phyloP scores from a whole-genome alignment of 2,329 filamentous ascomycete genomes.

The Cladorrhinum sp. region DNA sequence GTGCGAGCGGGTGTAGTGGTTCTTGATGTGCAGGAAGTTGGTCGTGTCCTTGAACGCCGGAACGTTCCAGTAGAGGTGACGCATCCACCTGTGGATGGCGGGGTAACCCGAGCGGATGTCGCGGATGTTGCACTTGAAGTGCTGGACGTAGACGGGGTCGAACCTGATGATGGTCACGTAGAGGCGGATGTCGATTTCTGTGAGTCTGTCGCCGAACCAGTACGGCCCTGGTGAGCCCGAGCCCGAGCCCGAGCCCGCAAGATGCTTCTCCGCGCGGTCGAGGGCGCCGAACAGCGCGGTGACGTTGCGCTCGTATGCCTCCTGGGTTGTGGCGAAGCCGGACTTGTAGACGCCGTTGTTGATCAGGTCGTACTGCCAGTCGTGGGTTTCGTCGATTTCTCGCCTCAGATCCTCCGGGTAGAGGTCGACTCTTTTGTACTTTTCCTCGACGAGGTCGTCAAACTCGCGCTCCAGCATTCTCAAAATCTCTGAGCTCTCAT shows the following conservation, averaged over 20 bases:
- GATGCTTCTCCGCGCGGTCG: conserved; percentile 70
- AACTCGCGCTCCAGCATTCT: conserved; percentile 86
- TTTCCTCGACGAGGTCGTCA: conserved; percentile 62
- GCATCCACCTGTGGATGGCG: conserved; percentile 74
- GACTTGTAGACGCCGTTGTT: conserved; percentile 72
- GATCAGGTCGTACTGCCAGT: conserved; percentile 74
- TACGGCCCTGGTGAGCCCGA: conserved; percentile 60
- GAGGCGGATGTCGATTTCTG: conserved; percentile 78
- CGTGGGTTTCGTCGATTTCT: conserved; percentile 73
- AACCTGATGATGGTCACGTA: conserved; percentile 68
- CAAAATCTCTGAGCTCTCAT: conserved; percentile 89
- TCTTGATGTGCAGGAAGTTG: conserved; percentile 94
- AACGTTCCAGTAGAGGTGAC: conserved; percentile 78
- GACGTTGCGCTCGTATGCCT: conserved; percentile 77
- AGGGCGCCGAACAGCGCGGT: conserved; percentile 69
- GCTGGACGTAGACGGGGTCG: conserved; percentile 78
- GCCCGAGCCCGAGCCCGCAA: no score
- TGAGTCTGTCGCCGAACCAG: conserved; percentile 71
- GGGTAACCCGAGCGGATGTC: conserved; percentile 86
- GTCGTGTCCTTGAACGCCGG: conserved; percentile 79
- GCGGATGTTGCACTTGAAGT: conserved; percentile 82
- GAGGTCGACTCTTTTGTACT: conserved; percentile 60
- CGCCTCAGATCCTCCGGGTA: conserved; percentile 62
- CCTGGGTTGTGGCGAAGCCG: conserved; percentile 81
- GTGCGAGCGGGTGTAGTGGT: conserved; percentile 61